Percentiles rank a stretch among this genome's conserved stretches.
phyloP scores from a whole-genome alignment of 768 basidiomycete genomes.

The Gloeopeniophorella convolvens region DNA sequence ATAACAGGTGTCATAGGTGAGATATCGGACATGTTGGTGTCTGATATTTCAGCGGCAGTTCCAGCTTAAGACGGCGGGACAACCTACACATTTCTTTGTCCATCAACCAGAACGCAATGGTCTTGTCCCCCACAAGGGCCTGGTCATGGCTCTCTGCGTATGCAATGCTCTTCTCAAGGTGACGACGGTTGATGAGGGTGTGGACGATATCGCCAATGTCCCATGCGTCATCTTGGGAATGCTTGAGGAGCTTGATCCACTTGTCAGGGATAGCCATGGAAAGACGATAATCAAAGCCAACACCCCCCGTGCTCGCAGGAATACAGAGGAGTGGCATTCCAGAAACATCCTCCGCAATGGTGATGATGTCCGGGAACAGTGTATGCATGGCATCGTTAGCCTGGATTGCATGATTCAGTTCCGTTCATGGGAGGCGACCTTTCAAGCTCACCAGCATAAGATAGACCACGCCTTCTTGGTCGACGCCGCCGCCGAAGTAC shows the following conservation, averaged over 20 bases:
- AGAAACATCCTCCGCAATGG: conserved; percentile 98
- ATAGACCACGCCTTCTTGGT: conserved; percentile 88
- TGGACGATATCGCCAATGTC: conserved; percentile 79
- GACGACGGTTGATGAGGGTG: conserved; percentile 83
- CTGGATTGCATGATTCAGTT: conserved; percentile 35
- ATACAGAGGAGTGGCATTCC: conserved; percentile 95
- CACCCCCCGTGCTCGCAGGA: conserved; percentile 72
- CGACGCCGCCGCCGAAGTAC: conserved; percentile 85
- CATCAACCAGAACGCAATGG: conserved; percentile 99
- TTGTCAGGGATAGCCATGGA: conserved; percentile 99
- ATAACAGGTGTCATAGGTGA: conserved; percentile 77
- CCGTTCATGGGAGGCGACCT: neutral
- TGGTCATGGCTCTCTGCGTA: conserved; percentile 97
- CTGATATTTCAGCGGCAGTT: conserved; percentile 32
- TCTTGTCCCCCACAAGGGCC: conserved; percentile 98
- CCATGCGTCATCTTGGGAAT: conserved; percentile 83
- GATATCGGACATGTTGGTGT: conserved; percentile 92
- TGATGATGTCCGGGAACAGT: conserved; percentile 74
- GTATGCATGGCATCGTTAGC: conserved; percentile 87
- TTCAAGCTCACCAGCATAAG: conserved; percentile 83
- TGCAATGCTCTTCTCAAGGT: conserved; percentile 87
- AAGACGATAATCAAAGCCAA: conserved; percentile 97
- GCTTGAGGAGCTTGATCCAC: conserved; percentile 99
- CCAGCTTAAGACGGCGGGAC: neutral
- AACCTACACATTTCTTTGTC: conserved; percentile 98